phyloP scores from a whole-genome alignment of 805 yeast species.

The Candida berthetii region DNA sequence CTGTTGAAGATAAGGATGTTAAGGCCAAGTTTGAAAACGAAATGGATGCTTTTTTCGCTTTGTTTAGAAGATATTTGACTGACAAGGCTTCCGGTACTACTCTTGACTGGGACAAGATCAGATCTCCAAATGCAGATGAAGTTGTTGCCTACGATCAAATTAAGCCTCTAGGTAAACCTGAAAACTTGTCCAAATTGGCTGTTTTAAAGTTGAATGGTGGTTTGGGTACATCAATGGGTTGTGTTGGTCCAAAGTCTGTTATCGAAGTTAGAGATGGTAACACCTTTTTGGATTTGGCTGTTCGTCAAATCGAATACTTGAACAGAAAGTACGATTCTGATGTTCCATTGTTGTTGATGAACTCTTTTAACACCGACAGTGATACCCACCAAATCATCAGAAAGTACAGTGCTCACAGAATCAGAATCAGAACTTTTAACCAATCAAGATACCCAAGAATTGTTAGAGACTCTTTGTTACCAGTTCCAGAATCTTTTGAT shows the following conservation, averaged over 20 bases:
- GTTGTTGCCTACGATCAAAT: slow-evolving; percentile 73
- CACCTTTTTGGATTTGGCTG: slow-evolving; percentile 91
- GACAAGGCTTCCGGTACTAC: slow-evolving; percentile 85
- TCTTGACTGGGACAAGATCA: slow-evolving; percentile 92
- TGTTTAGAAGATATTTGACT: slow-evolving; percentile 85
- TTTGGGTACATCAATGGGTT: slow-evolving; percentile 98
- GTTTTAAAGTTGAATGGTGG: slow-evolving; percentile 98
- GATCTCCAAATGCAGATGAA: slow-evolving; percentile 84
- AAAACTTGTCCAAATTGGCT: slow-evolving; percentile 71
- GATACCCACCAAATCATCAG: slow-evolving; percentile 94
- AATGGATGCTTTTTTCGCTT: slow-evolving; percentile 90
- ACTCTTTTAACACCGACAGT: slow-evolving; percentile 94
- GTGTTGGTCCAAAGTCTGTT: slow-evolving; percentile 97
- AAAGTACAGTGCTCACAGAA: slow-evolving; percentile 95
- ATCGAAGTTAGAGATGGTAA: slow-evolving; percentile 99
- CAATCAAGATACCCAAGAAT: slow-evolving; percentile 98
- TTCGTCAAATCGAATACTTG: slow-evolving; percentile 93
- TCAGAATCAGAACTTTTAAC: slow-evolving; percentile 91
- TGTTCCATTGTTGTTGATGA: slow-evolving; percentile 95
- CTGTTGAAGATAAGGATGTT: slow-evolving; percentile 47
- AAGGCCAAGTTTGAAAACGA: slow-evolving; percentile 72
- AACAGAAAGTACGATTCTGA: slow-evolving; percentile 87
- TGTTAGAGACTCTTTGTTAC: slow-evolving; percentile 89
- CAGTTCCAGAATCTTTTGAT: slow-evolving; percentile 75
- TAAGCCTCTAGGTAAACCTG: slow-evolving; percentile 28